A percentile compares a stretch with the other conserved stretches of the same genome.
These are phyloP conservation scores for Pseudozyma sp. DNA, from an alignment of 1,284 basidiomycete species.

Conservation along the genomic window DNA sequence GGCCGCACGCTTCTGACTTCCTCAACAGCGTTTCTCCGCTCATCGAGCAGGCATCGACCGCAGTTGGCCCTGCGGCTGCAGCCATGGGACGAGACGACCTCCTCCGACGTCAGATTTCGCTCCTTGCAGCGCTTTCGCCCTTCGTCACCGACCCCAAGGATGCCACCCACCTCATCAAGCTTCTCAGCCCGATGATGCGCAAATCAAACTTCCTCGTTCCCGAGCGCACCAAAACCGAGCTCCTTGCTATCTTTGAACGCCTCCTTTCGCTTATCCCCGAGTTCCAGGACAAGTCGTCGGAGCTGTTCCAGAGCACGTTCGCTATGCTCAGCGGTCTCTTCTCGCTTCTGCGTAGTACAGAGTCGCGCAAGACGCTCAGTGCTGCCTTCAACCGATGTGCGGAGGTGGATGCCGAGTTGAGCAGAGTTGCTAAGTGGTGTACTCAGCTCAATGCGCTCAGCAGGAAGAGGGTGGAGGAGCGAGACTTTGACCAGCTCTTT, in stretches of 20 bases:
- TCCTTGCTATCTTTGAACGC: slow-evolving; percentile 81
- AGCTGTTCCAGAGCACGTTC: slow-evolving; percentile 51
- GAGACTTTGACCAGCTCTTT: slow-evolving; percentile 90
- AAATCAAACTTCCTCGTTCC: slow-evolving; percentile 81
- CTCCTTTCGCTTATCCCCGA: slow-evolving; percentile 81
- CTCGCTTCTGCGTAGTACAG: slow-evolving; percentile 50
- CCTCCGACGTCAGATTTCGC: slow-evolving; percentile 82
- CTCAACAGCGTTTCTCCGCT: slow-evolving; percentile 78
- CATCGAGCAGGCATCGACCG: slow-evolving; percentile 71
- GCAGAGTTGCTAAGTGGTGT: slow-evolving; percentile 51
- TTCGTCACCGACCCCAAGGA: slow-evolving; percentile 80
- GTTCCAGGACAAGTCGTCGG: slow-evolving; percentile 69
- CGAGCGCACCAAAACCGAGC: slow-evolving; percentile 87
- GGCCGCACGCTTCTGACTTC: slow-evolving; percentile 81
- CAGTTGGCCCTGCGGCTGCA: slow-evolving; percentile 73
- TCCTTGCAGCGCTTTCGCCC: slow-evolving; percentile 83
- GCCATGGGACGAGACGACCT: slow-evolving; percentile 77
- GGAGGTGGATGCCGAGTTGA: slow-evolving; percentile 47
- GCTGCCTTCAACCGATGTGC: slow-evolving; percentile 59
- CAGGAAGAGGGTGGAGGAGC: slow-evolving; percentile 83
- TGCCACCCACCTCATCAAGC: slow-evolving; percentile 78
- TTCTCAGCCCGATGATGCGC: slow-evolving; percentile 85
- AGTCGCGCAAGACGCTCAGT: slow-evolving; percentile 53
- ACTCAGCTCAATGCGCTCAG: slow-evolving; percentile 84
- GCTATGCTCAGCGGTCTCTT: slow-evolving; percentile 61